Base-by-base conservation (phyloP, 768 basidiomycete species). In the Vishniacozyma victoriae region DNA sequence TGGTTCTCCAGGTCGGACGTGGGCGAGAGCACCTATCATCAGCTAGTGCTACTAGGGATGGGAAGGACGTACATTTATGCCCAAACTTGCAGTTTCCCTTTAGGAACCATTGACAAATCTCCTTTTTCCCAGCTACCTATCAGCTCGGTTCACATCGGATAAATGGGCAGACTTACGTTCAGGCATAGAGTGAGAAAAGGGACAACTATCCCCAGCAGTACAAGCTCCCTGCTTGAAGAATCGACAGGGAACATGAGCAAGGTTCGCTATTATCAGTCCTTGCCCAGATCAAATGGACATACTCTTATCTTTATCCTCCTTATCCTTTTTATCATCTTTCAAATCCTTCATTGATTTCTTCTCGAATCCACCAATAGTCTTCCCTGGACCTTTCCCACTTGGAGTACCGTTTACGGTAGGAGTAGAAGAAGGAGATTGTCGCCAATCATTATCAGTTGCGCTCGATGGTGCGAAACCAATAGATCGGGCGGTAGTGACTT, bases 161-260 rank as follows among this genome's bases (percentile, higher is more conserved):
- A 19, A 4, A 14, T 5, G 24, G 3, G 15, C n/a, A 26, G 12
- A 65, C 56, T 55, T 85, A 23, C 87, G 83, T 58, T 89, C 86
- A 49, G 79, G 74, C 5, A 77, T 62, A 49, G 71, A 67, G 72
- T 97, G 93, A 23, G 90, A 91, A 79, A 97, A 97, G n/a, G 88
- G 89, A 71, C 93, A 97, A 2, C 86, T 85, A 3, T 87, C 76
- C 26, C 92, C 92, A 9, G 92, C 92, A 3, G 91, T 93, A 73
- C 92, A 97, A 12, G 83, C 84, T 26, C 91, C 89, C 14, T 54
- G 85, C 67, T 86, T 87, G 81, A 83, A 95, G 80, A 96, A 96
- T 75, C 93, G 87, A 77, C 93, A 97, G 1, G 92, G 92, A 13
- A 97, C 93, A 77, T 95, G 91, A 2, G 87, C 87, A 46, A 96